phyloP scores from a whole-genome alignment of 495 filamentous ascomycete genomes.

The Mycothermus thermophilus region DNA sequence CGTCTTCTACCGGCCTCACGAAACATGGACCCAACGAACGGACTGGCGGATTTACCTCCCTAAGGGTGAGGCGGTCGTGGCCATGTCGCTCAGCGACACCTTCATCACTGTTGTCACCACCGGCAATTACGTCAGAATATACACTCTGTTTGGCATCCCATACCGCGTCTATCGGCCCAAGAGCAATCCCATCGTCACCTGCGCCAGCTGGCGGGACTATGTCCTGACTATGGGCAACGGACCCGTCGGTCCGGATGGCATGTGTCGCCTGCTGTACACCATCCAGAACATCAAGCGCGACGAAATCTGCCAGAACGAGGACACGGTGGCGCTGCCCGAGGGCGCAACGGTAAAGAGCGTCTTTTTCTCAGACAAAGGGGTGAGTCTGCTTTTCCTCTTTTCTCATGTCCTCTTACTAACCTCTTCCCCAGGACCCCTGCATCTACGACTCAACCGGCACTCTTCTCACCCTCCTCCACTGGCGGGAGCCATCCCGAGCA shows the following conservation, averaged over 20 bases:
- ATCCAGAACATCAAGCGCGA: conserved; percentile 90
- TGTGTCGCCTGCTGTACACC: conserved; percentile 62
- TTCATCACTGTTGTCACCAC: conserved; percentile 80
- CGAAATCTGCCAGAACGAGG: conserved; percentile 82
- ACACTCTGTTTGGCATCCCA: conserved; percentile 83
- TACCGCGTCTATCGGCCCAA: conserved; percentile 83
- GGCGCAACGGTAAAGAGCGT: conserved; percentile 59
- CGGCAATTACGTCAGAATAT: conserved; percentile 77
- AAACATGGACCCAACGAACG: conserved; percentile 80
- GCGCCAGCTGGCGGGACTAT: conserved; percentile 86
- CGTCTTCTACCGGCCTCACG: conserved; percentile 93
- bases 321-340: conserved; percentile 69
- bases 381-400: conserved; percentile 24
- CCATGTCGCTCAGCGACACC: conserved; percentile 83
- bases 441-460: conserved; percentile 88
- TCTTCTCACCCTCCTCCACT: conserved; percentile 75
- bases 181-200: conserved; percentile 75
- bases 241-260: conserved; percentile 63
- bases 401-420: conserved; percentile 18
- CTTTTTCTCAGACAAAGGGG: conserved; percentile 82
- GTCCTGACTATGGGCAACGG: conserved; percentile 90
- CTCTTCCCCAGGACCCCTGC: conserved; percentile 55
- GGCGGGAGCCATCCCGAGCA: conserved; percentile 72
- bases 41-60: conserved; percentile 87
- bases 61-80: conserved; percentile 61